Base-by-base conservation (phyloP, 2,329 filamentous ascomycete species). In the Corniculantispora saksenae region DNA sequence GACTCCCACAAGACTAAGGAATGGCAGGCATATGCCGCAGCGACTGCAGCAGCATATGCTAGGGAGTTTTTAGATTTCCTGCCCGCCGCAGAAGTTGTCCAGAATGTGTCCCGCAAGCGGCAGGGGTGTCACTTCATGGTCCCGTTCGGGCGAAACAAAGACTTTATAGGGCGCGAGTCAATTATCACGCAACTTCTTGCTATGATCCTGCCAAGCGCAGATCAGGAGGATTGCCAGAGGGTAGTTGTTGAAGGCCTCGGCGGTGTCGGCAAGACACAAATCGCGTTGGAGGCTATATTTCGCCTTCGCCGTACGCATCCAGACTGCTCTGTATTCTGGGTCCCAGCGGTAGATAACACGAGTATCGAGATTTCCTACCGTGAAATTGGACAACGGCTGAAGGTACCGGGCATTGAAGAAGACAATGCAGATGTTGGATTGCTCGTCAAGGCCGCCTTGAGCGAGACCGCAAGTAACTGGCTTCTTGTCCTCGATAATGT, bases 401-500 rank as follows among this genome's bases (percentile, higher is more conserved):
- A 69, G 0, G 53, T 77, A 1, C 43, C 69, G 1, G 73, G 72
- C 6, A 71, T 75, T 5, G 69, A 78, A 5, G 67, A 79, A n/a
- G 67, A 73, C 1, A 72, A 76, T 5, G 72, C 70, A 0, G 75
- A 82, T 63, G 61, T 79, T 1, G 79, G 75, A 48, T 27, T 43
- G 13, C 71, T 80, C 2, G 75, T 83, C 4, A 78, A 78, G 45
- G 51, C 47, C 5, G 69, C 67, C 13, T 66, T 83, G 2, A 75
- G 72, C 43, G 68, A 71, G n/a, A 64, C 43, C n/a, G 65, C 54
- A 1, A 71, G 73, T 1, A 65, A 66, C 1, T 83, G 79, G 81
- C 70, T 83, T 1, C 63, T 83, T 48, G 70, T 83, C 47, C 59
- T 83, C n/a, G 80, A 83, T 62, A 83, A 81, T 58, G 78, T 77